A percentile compares a stretch with the other conserved stretches of the same genome.
Conservation (phyloP, 179 eudicot species). For the Silene coronaria region DNA sequence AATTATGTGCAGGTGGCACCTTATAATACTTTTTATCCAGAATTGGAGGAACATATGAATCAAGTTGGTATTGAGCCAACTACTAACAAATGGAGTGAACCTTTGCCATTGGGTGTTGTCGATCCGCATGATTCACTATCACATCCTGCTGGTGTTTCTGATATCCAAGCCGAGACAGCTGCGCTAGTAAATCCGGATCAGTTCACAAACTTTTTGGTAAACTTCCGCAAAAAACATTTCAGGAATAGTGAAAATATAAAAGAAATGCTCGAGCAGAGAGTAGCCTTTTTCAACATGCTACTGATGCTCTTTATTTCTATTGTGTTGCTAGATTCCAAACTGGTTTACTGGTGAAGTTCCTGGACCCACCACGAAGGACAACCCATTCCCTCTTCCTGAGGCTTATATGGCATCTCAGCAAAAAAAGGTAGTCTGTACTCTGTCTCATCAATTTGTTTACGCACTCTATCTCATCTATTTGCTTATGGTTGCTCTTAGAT, state of each 20-base stretch:
- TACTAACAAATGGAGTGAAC: conserved; percentile 71
- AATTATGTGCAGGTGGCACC: conserved; percentile 64
- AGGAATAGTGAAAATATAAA: not conserved
- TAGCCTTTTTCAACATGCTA: not conserved
- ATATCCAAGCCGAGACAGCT: conserved; percentile 92
- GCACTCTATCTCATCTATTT: too few species aligned
- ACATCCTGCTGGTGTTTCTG: conserved; percentile 95
- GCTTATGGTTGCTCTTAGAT: not conserved
- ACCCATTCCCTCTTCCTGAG: conserved; percentile 85
- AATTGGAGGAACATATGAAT: conserved; percentile 84
- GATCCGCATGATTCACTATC: conserved; percentile 97
- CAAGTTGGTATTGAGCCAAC: conserved; percentile 68
- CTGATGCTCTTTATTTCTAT: not conserved
- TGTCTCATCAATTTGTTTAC: not conserved
- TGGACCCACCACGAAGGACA: conserved; percentile 57
- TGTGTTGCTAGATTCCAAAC: conserved; percentile 64
- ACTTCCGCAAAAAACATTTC: not conserved
- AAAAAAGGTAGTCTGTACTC: conserved; percentile 47
- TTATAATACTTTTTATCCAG: conserved; percentile 81
- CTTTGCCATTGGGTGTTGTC: conserved; percentile 73
- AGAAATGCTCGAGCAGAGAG: not conserved
- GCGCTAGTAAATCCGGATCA: conserved; percentile 74
- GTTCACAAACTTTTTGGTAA: conserved; percentile 85
- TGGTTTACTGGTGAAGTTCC: conserved; percentile 70
- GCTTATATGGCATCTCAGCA: conserved; percentile 64